phyloP scores from a whole-genome alignment of 305 asterid species.

The Fraxinus sp. region DNA sequence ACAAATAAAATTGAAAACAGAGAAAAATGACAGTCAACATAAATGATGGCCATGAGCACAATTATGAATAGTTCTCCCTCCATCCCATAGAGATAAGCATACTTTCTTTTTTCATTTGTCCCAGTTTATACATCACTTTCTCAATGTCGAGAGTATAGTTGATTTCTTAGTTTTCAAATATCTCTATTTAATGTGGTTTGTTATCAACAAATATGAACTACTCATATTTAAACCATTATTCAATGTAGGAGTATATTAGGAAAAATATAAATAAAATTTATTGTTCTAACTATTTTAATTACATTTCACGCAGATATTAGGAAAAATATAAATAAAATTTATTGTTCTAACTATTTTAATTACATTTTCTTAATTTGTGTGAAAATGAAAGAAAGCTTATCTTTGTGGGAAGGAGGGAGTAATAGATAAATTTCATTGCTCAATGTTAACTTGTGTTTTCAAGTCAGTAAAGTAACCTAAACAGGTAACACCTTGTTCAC shows the following conservation, averaged over 20 bases:
- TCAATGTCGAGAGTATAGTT: not conserved
- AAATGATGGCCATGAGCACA: not conserved
- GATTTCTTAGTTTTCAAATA: not conserved
- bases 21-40: not conserved
- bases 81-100: not conserved
- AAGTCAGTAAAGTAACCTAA: not conserved
- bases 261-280: no score
- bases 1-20: no score
- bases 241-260: not conserved
- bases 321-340: no score
- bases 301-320: not conserved
- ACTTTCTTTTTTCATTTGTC: not conserved
- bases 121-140: not conserved
- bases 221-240: not conserved
- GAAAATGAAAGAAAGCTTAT: not conserved
- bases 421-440: not conserved
- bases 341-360: not conserved
- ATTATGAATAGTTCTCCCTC: not conserved
- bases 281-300: not conserved
- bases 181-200: not conserved
- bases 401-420: not conserved
- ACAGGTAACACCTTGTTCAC: not conserved
- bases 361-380: not conserved
- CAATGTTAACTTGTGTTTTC: not conserved
- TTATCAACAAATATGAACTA: not conserved